phyloP scores from a whole-genome alignment of 257 asterid genomes.

The Capsicum rhomboideum region DNA sequence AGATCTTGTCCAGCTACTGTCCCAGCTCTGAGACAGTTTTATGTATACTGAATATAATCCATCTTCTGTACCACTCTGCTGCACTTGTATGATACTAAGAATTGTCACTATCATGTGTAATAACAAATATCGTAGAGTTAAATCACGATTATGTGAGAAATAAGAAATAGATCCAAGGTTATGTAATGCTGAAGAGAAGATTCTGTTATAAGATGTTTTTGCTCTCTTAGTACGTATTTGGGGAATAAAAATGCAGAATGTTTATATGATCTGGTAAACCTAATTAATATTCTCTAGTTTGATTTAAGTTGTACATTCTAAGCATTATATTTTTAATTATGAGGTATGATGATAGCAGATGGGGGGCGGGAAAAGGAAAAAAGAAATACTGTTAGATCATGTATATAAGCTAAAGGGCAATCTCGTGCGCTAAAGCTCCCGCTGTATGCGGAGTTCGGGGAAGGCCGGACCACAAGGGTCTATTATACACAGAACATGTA shows the following conservation, averaged over 20 bases:
- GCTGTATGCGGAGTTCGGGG: too few relatives aligned
- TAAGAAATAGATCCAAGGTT: neutral
- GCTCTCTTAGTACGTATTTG: neutral
- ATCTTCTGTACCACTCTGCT: neutral
- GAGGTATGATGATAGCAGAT: neutral
- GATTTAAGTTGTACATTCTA: neutral
- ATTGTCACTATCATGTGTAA: neutral
- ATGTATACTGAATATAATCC: neutral
- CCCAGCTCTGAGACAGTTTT: conserved; percentile 10
- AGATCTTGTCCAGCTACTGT: conserved; percentile 18
- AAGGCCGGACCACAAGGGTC: too few relatives aligned
- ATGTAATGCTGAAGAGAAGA: neutral
- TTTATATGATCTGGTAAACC: neutral
- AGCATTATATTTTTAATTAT: neutral
- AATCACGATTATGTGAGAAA: neutral
- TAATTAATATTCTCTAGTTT: neutral
- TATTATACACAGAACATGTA: too few relatives aligned
- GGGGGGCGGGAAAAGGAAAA: too few relatives aligned
- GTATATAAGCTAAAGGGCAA: too few relatives aligned
- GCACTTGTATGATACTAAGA: neutral
- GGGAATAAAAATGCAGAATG: neutral
- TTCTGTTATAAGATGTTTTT: neutral
- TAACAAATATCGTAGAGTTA: neutral
- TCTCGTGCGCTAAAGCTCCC: too few relatives aligned
- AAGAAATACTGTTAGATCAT: too few relatives aligned